A percentile compares a stretch with the other conserved stretches of the same genome.
These are phyloP conservation scores for Handroanthus guayacan DNA, from an alignment of 257 asterid genomes.

Conservation along the genomic window DNA sequence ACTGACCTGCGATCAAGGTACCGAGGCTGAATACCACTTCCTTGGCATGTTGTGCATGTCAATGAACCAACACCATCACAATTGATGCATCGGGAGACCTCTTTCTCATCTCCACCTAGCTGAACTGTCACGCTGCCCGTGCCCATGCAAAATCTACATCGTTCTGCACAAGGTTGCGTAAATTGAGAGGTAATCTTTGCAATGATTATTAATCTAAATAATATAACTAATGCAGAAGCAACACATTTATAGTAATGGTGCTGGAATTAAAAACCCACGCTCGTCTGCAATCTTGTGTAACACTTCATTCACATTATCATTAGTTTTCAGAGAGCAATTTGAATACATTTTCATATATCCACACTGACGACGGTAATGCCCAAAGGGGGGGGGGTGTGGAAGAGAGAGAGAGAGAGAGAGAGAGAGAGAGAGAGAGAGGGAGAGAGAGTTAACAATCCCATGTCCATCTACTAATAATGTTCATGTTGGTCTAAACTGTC, in stretches of 20 bases:
- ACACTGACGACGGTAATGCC: background rate
- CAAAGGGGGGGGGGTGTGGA: too few species aligned
- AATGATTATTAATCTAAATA: too few species aligned
- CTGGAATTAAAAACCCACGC: background rate
- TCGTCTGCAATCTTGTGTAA: background rate
- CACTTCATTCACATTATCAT: background rate
- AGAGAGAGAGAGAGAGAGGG: too few species aligned
- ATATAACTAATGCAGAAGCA: background rate
- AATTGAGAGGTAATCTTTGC: background rate
- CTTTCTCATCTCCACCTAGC: constrained; percentile 82
- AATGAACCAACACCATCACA: constrained; percentile 86
- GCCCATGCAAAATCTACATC: constrained; percentile 89
- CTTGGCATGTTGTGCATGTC: constrained; percentile 99
- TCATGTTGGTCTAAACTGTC: background rate
- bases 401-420: too few species aligned
- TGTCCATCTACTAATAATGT: background rate
- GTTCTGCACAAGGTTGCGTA: constrained; percentile 57
- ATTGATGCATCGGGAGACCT: constrained; percentile 85
- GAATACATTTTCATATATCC: background rate
- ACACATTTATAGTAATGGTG: background rate
- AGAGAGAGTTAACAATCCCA: too few species aligned
- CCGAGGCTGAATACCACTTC: constrained; percentile 97
- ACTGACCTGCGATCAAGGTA: constrained; percentile 96
- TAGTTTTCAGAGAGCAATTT: background rate
- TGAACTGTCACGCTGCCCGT: constrained; percentile 76